Conservation (phyloP, 441 rosid species). For the Pelargonium myrrhifolium region DNA sequence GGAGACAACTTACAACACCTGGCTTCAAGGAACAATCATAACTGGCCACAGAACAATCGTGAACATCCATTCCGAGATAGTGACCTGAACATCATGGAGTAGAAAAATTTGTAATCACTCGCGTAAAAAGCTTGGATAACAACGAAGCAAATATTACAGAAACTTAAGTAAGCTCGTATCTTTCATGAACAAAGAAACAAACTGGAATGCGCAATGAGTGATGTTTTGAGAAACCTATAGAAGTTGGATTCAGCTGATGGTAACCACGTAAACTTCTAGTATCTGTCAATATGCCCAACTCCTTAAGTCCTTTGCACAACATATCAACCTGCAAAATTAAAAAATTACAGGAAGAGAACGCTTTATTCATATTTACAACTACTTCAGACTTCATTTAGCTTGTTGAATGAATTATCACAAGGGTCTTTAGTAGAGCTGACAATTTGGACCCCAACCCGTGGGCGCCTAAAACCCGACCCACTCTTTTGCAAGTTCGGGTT, state of each 20-base stretch:
- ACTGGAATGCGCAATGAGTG: neutral
- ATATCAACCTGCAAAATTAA: slow-evolving; percentile 46
- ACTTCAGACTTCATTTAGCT: no score
- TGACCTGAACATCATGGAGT: slow-evolving; percentile 54
- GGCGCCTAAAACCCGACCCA: no score
- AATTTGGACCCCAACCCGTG: no score
- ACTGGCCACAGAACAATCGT: slow-evolving; percentile 69
- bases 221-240: slow-evolving; percentile 55
- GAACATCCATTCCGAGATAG: slow-evolving; percentile 98
- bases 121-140: slow-evolving; percentile 6
- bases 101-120: neutral
- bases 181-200: neutral
- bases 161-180: neutral
- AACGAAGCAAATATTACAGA: no score
- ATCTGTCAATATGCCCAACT: slow-evolving; percentile 63
- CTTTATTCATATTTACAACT: no score
- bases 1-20: slow-evolving; percentile 67
- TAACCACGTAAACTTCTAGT: slow-evolving; percentile 33
- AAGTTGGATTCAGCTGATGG: slow-evolving; percentile 80
- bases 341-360: no score
- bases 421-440: no score
- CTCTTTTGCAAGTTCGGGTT: no score
- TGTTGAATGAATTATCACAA: no score
- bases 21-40: slow-evolving; percentile 73
- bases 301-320: slow-evolving; percentile 62